These are phyloP conservation scores for Cercis canadensis DNA, from an alignment of 306 rosid species.

Conservation along the genomic window DNA sequence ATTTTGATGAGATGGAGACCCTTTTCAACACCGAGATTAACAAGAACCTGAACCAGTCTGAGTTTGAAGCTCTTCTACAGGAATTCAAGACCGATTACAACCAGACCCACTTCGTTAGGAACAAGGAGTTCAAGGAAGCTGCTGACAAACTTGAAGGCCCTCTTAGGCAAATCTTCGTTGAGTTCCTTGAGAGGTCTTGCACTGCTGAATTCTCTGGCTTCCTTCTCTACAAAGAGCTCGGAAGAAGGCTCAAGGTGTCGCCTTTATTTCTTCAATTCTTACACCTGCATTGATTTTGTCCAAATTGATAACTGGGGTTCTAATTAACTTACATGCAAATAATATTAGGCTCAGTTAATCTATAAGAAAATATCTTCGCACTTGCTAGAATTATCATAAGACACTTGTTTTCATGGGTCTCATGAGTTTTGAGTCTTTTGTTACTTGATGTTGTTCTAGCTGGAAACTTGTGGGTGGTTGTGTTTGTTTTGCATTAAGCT, in stretches of 20 bases:
- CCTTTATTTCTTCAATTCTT: background rate
- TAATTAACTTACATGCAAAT: background rate
- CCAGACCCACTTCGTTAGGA: conserved; percentile 96
- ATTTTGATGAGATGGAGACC: conserved; percentile 95
- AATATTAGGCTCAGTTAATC: background rate
- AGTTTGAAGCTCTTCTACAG: conserved; percentile 92
- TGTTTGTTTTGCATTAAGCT: background rate
- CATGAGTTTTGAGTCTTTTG: conserved; percentile 10
- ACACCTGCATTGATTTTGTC: conserved; percentile 1
- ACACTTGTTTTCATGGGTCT: background rate
- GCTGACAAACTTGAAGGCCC: conserved; percentile 88
- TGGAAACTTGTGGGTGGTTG: background rate
- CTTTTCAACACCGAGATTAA: conserved; percentile 98
- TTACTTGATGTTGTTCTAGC: conserved; percentile 2
- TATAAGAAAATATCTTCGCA: background rate
- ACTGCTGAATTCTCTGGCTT: conserved; percentile 99
- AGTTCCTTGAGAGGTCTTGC: conserved; percentile 97
- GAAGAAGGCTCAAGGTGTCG: conserved; percentile 90
- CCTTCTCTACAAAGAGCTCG: conserved; percentile 97
- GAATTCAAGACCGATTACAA: conserved; percentile 98
- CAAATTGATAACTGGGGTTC: background rate
- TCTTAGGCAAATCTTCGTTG: conserved; percentile 92
- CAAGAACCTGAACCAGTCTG: conserved; percentile 77
- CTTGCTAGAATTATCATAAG: background rate
- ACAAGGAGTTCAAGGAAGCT: conserved; percentile 97